These are phyloP conservation scores for Sclerotinia subarctica DNA, from an alignment of 2,329 filamentous ascomycete species.

Conservation along the genomic window DNA sequence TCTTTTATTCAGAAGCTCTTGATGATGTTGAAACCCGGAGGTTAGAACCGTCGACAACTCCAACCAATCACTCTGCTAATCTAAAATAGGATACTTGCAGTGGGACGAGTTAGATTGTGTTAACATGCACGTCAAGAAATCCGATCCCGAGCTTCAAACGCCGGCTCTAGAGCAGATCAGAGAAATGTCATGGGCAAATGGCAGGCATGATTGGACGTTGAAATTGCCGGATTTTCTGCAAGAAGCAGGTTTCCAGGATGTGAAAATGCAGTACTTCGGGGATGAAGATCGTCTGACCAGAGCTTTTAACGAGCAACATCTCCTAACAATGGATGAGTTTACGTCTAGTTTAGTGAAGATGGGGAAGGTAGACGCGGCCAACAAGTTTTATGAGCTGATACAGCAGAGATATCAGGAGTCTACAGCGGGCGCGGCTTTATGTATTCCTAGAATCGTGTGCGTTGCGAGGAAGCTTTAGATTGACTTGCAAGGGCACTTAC, in stretches of 20 bases:
- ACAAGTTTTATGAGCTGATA: neutral
- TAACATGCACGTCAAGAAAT: neutral
- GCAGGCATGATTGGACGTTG: neutral
- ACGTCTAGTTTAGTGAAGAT: neutral
- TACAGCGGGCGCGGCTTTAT: neutral
- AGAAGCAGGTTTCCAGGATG: neutral
- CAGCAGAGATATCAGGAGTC: neutral
- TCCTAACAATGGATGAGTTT: constrained; percentile 8
- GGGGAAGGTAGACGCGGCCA: neutral
- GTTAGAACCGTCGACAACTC: neutral
- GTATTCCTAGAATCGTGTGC: constrained; percentile 10
- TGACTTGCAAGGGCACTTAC: too few species aligned
- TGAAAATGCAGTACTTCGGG: neutral
- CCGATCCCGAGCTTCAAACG: neutral
- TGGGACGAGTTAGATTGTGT: constrained; percentile 14
- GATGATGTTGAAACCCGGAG: constrained; percentile 11
- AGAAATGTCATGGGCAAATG: constrained; percentile 1
- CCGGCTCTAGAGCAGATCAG: neutral
- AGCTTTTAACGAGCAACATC: constrained; percentile 10
- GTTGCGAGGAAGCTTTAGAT: neutral
- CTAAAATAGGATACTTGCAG: constrained; percentile 2
- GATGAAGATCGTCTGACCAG: constrained; percentile 1
- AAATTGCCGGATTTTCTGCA: neutral
- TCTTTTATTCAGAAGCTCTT: neutral
- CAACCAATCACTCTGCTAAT: neutral